Percentiles rank a stretch among this genome's conserved stretches.
Evolutionary conservation across 2,329 filamentous ascomycete genomes (phyloP).

Genomic region (Geosmithia putterillii): DNA sequence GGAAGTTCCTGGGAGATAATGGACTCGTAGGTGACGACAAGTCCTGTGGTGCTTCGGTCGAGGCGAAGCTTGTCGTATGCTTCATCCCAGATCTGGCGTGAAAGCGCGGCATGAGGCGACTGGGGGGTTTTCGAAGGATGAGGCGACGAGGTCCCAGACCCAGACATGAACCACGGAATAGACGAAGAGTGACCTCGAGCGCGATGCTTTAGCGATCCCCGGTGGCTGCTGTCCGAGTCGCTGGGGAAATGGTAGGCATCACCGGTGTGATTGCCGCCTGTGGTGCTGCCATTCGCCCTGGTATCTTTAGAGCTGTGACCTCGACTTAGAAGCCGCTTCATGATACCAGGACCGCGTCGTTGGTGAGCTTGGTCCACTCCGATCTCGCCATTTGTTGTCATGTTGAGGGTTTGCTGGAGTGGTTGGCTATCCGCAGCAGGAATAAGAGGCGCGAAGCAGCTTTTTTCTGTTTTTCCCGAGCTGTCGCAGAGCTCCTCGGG

Average conservation of each 20-base stretch:
- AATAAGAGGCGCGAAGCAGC: not conserved
- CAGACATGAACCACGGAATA: not conserved
- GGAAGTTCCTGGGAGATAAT: conserved; percentile 22
- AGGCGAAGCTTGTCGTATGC: conserved; percentile 20
- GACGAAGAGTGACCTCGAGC: not conserved
- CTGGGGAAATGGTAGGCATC: no score
- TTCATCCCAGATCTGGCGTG: conserved; percentile 19
- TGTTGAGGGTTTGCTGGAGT: not conserved
- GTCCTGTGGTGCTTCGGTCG: conserved; percentile 12
- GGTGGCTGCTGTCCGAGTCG: not conserved
- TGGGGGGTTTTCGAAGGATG: conserved; percentile 1
- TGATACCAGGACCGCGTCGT: not conserved
- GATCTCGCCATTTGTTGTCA: not conserved
- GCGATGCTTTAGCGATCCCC: not conserved
- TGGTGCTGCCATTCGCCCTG: not conserved
- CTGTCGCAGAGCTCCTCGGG: not conserved
- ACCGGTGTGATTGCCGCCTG: not conserved
- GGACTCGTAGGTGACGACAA: conserved; percentile 21
- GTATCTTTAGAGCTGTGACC: conserved; percentile 1
- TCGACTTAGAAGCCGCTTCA: conserved; percentile 4
- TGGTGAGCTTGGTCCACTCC: not conserved
- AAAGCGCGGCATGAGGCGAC: conserved; percentile 7
- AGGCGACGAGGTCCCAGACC: not conserved
- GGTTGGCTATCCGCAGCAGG: not conserved
- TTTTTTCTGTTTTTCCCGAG: not conserved